Evolutionary conservation across 2,329 filamentous ascomycete genomes (phyloP), one percentile per base, ranked within the genome.

Genomic region (Amylocarpus encephaloides): DNA sequence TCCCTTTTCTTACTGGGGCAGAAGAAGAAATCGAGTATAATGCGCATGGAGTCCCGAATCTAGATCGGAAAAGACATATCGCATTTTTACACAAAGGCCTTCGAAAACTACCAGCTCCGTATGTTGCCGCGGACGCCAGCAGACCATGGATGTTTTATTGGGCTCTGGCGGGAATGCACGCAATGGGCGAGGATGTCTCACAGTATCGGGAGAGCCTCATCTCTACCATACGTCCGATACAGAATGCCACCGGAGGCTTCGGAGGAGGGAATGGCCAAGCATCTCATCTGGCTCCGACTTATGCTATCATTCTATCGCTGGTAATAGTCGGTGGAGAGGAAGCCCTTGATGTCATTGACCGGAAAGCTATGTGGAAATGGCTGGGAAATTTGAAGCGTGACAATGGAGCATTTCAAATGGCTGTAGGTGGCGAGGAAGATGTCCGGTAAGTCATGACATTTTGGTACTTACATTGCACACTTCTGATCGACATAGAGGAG

Each of bases 121-220:
- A 86, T 68, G 82, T 85, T 46, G 77, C 76, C 43, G 80, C 90
- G 59, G 93, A 98, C 73, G 85, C 93, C 30, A 91, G 87, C 65
- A 77, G 92, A 49, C 91, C 93, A 9, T 98, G 93, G 93, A 79
- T 95, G 63, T 77, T 95, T 57, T 97, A 96, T 71, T 98, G 93
- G 93, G 86, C 80, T 47, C 73, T 97, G 48, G 80, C 84, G 32
- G 89, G 80, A 2, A 73, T 98, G 57, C 74, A 78, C 22, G 74
- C 91, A 32, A 72, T 98, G 44, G 90, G 88, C 43, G 81, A 90
- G 64, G 88, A 95, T 65, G 68, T 80, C 35, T 73, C 70, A 6
- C 62, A 66, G 49, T 92, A 88, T 67, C 79, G 84, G 49, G 72
- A 85, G 57, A 76, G 78, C 70, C 80, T 92, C 51, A 72, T 87